Percentiles rank a stretch among this genome's conserved stretches.
Conservation (phyloP, 2,329 filamentous ascomycete genomes). For the Gaeumannomyces sp. region DNA sequence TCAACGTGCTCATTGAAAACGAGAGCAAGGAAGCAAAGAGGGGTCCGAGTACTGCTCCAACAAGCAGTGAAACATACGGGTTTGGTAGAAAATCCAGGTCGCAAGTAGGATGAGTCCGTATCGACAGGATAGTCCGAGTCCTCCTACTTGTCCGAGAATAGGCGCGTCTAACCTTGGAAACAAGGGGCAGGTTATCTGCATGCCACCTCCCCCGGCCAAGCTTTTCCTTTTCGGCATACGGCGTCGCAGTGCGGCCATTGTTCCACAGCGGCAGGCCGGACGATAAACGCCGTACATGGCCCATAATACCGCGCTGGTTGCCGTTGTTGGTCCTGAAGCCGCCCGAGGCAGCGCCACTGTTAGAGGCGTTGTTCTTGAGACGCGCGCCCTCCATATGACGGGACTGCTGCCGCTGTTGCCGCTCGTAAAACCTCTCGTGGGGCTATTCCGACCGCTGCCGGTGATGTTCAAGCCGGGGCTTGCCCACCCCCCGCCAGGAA, state of each 20-base stretch:
- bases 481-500: conserved; percentile 80
- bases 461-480: conserved; percentile 72
- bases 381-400: conserved; percentile 77
- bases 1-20: not conserved
- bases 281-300: conserved; percentile 76
- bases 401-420: conserved; percentile 49
- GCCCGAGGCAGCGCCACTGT: conserved; percentile 62
- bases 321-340: conserved; percentile 21
- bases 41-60: not conserved
- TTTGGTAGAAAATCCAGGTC: conserved; percentile 62
- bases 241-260: conserved; percentile 25
- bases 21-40: not conserved
- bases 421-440: conserved; percentile 44
- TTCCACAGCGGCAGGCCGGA: conserved; percentile 71
- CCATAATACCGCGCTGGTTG: conserved; percentile 83
- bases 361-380: conserved; percentile 65
- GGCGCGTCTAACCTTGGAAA: conserved; percentile 40
- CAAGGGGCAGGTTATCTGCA: conserved; percentile 36
- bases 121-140: conserved; percentile 55
- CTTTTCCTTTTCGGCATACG: conserved; percentile 75
- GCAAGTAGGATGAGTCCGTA: conserved; percentile 55
- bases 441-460: conserved; percentile 62
- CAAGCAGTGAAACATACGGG: conserved; percentile 53
- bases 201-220: conserved; percentile 52
- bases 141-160: conserved; percentile 54